Conservation (phyloP, 371 early-diverging fungal genomes). For the Coemansia sp. region DNA sequence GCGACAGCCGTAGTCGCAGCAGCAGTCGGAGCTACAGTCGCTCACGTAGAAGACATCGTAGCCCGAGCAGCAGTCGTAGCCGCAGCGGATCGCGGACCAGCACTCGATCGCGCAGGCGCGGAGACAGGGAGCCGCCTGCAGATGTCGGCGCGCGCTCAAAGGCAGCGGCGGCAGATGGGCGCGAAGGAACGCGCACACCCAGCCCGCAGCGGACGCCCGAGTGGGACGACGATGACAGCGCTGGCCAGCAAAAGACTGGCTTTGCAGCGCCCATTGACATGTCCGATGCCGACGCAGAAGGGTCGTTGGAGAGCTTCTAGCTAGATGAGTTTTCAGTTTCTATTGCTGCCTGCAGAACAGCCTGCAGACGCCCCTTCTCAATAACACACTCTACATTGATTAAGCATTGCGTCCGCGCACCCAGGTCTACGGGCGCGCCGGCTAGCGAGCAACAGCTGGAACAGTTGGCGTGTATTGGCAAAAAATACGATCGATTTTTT, state of each 20-base stretch:
- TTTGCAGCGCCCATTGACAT: conserved; percentile 3
- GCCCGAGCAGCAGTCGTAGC: conserved; percentile 18
- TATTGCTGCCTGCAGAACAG: not conserved
- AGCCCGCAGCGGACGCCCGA: conserved; percentile 36
- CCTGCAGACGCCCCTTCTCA: not conserved
- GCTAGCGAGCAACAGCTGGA: not conserved
- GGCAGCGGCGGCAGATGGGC: conserved; percentile 5
- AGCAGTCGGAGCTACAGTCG: conserved; percentile 12
- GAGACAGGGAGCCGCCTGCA: not conserved
- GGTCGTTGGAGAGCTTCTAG: conserved; percentile 5
- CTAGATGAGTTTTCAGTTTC: not conserved
- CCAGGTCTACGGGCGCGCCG: not conserved
- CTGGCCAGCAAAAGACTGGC: not conserved
- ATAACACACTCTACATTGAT: not conserved
- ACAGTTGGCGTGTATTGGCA: not conserved
- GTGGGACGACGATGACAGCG: not conserved
- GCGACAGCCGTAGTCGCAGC: conserved; percentile 17
- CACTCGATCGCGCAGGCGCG: conserved; percentile 2
- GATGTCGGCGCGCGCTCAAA: not conserved
- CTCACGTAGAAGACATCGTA: conserved; percentile 13
- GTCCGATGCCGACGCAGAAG: conserved; percentile 5
- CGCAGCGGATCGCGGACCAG: conserved; percentile 10
- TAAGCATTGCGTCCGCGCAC: not conserved
- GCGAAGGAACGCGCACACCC: conserved; percentile 36
- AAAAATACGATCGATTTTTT: not conserved